A percentile compares a stretch with the other conserved stretches of the same genome.
These are phyloP conservation scores for Sporobolomyces phaffii DNA, from an alignment of 768 basidiomycete species.

Conservation along the genomic window DNA sequence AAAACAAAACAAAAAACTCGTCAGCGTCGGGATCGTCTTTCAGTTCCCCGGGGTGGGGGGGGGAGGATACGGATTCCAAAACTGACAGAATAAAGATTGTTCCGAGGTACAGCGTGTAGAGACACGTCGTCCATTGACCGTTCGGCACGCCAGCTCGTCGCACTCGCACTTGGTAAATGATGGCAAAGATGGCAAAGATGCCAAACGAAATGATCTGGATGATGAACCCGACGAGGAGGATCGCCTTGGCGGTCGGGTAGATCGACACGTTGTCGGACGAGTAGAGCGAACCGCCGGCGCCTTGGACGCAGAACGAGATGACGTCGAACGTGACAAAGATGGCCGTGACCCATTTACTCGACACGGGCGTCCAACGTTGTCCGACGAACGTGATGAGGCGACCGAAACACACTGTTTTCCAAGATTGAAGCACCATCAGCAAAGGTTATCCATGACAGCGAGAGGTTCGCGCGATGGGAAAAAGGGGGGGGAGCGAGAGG, in stretches of 20 bases:
- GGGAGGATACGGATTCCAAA: neutral
- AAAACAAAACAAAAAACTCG: too few relatives aligned
- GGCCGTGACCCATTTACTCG: constrained; percentile 20
- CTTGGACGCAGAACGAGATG: constrained; percentile 31
- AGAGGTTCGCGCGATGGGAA: too few relatives aligned
- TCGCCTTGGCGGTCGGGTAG: constrained; percentile 30
- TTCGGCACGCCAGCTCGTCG: constrained; percentile 5
- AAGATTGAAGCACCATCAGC: too few relatives aligned
- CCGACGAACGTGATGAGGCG: constrained; percentile 34
- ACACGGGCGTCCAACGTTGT: constrained; percentile 20
- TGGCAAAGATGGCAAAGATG: constrained; percentile 28
- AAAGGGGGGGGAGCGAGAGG: too few relatives aligned
- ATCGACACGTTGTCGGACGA: constrained; percentile 21
- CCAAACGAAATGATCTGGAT: constrained; percentile 31
- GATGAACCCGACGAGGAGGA: constrained; percentile 32
- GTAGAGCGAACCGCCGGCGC: constrained; percentile 34
- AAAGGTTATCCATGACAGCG: too few relatives aligned
- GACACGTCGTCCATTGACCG: constrained; percentile 26
- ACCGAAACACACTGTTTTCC: constrained; percentile 27
- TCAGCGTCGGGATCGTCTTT: too few relatives aligned
- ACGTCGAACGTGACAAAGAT: constrained; percentile 29
- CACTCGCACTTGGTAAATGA: constrained; percentile 31
- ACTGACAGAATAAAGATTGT: constrained; percentile 11
- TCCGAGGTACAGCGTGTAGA: constrained; percentile 33
- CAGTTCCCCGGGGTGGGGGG: neutral